phyloP scores from a whole-genome alignment of 2,329 filamentous ascomycete genomes.

The Sporothrix schenckii region DNA sequence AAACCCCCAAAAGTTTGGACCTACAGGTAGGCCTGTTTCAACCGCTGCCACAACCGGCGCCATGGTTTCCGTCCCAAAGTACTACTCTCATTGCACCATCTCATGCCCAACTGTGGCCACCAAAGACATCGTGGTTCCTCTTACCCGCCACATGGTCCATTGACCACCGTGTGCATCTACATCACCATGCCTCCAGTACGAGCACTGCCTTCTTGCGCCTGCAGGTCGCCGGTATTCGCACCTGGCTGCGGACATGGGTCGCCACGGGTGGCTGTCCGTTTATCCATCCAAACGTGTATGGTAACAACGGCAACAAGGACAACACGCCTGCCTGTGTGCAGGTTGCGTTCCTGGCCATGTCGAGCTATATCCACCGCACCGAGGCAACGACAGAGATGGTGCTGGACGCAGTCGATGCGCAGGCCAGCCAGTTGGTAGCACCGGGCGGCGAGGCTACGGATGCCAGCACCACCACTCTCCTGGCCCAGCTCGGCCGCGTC shows the following conservation, averaged over 20 bases:
- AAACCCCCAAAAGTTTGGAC: neutral
- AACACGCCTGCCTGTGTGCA: slow-evolving; percentile 38
- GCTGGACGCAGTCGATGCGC: slow-evolving; percentile 36
- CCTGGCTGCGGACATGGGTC: slow-evolving; percentile 41
- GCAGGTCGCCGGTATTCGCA: slow-evolving; percentile 32
- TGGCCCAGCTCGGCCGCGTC: slow-evolving; percentile 47
- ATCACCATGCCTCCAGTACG: neutral
- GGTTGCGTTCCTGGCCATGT: slow-evolving; percentile 40
- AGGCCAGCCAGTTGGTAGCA: slow-evolving; percentile 13
- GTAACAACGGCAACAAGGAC: neutral
- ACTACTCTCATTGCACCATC: neutral
- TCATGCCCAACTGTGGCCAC: neutral
- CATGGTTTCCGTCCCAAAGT: neutral
- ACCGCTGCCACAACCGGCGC: neutral
- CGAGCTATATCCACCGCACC: slow-evolving; percentile 37
- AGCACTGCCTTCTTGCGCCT: slow-evolving; percentile 12
- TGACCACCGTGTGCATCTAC: slow-evolving; percentile 27
- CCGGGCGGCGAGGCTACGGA: neutral
- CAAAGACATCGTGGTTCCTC: slow-evolving; percentile 34
- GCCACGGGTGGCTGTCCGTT: slow-evolving; percentile 41
- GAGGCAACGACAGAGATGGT: slow-evolving; percentile 33
- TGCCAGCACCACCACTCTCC: slow-evolving; percentile 22
- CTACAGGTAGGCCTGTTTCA: neutral
- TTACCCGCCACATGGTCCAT: slow-evolving; percentile 35
- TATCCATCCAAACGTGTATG: slow-evolving; percentile 42